A percentile compares a stretch with the other conserved stretches of the same genome.
Conservation (phyloP, 352 stramenopile species). For the Elongisporangium anandrum region DNA sequence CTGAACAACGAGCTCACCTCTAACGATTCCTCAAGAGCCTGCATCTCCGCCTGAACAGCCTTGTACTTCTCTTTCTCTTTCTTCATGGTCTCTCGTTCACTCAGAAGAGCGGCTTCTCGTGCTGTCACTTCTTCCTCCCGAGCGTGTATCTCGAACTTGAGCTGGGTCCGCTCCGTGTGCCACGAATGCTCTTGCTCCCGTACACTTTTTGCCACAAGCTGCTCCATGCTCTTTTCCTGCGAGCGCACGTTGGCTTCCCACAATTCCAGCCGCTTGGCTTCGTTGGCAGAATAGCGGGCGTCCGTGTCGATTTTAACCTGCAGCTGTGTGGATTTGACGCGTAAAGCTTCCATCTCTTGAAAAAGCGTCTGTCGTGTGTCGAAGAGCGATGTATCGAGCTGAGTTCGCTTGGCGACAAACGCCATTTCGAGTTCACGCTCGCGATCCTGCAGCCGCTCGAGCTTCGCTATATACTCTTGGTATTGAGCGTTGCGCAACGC, state of each 20-base stretch:
- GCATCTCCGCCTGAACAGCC: conserved; percentile 4
- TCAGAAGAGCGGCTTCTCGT: conserved; percentile 13
- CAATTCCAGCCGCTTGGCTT: conserved; percentile 41
- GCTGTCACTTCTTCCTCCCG: conserved; percentile 17
- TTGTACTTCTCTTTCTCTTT: conserved; percentile 7
- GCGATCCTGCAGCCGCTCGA: conserved; percentile 43
- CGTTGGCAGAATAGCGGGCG: conserved; percentile 33
- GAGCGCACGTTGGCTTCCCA: conserved; percentile 38
- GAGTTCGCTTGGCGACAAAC: conserved; percentile 39
- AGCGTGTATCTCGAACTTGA: conserved; percentile 18
- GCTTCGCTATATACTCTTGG: conserved; percentile 44
- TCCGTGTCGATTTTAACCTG: conserved; percentile 43
- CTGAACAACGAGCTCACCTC: conserved; percentile 2
- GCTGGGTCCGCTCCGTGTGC: conserved; percentile 29
- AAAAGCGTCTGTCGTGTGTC: conserved; percentile 59
- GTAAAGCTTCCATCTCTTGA: conserved; percentile 57
- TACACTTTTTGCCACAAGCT: conserved; percentile 30
- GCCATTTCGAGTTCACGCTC: conserved; percentile 56
- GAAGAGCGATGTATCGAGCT: conserved; percentile 64
- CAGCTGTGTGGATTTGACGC: conserved; percentile 44
- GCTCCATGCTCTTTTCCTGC: conserved; percentile 44
- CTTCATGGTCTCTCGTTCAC: conserved; percentile 2
- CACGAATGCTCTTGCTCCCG: conserved; percentile 45
- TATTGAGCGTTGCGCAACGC: conserved; percentile 29
- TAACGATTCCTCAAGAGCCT: conserved; percentile 9